Base-by-base conservation (phyloP, 371 early-diverging fungal species). In the Mortierella sp. region DNA sequence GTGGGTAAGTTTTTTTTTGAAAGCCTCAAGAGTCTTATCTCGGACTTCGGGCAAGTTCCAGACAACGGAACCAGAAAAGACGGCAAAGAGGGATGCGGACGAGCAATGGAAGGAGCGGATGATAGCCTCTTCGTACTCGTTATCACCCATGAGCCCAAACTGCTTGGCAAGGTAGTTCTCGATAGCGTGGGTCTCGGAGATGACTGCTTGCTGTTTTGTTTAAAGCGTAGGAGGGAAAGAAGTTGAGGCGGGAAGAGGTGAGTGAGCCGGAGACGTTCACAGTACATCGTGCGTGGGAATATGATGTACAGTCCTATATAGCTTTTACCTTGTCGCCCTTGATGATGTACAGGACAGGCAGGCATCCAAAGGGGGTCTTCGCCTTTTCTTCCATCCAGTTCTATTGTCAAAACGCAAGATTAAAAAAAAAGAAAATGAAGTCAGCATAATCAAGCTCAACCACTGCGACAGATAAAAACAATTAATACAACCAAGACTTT, bases 331-430 rank as follows among this genome's bases (percentile, higher is more conserved):
- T 77, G 28, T 71, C 72, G 14, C 60, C 71, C 55, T 80, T 77
- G 54, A n/a, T 65, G n/a, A 79, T 52, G 11, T 45, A 60, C 19
- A 79, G 74, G 24, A 83, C 50, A 10, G 83, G 83, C 47, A 79
- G 57, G 44, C 70, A 75, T 19, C 80, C 79, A 70, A 76, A 79
- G 13, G 83, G 79, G 0, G 70, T 79, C 47, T 76, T 34, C 0
- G 9, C 70, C 70, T 76, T 79, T 31, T 80, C 26, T 3, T 26
- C 57, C 0, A 16, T 4, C 84, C 84, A 84, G 44, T 77, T 71
- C 84, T 84, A 38, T 9, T 24, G 13, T 11, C 63, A 63, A 16
- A n/a, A 34, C 5, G 11, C 42, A 5, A 38, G 42, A 38, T 38
- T 38, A 38, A 38, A 38, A 38, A 38, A 38, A 38, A 38, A 38